These are phyloP conservation scores for Suhomyces guaymorum DNA, from an alignment of 1,139 yeast species.

Conservation along the genomic window DNA sequence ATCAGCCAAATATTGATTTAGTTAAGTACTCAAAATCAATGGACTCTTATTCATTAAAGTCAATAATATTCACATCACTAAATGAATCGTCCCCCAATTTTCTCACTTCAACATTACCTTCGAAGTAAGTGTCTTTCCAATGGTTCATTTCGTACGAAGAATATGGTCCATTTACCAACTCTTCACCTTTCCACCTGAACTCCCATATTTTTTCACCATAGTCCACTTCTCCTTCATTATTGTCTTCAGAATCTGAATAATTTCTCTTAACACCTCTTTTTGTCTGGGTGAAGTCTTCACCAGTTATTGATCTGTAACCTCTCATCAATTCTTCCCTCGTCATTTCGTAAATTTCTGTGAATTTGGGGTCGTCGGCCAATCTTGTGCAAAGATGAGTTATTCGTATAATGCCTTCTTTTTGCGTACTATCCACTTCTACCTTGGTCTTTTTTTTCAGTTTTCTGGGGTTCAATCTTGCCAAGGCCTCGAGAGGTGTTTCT, in stretches of 20 bases:
- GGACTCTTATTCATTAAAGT: slow-evolving; percentile 19
- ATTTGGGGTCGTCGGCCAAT: slow-evolving; percentile 41
- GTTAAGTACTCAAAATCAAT: no score
- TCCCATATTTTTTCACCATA: slow-evolving; percentile 53
- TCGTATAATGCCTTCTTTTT: slow-evolving; percentile 31
- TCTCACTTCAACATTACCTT: slow-evolving; percentile 48
- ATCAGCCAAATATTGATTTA: no score
- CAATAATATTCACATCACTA: slow-evolving; percentile 24
- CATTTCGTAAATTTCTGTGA: slow-evolving; percentile 52
- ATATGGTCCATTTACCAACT: slow-evolving; percentile 60
- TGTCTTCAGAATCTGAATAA: slow-evolving; percentile 5
- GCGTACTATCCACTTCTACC: slow-evolving; percentile 7
- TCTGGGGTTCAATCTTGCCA: slow-evolving; percentile 44
- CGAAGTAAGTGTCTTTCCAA: slow-evolving; percentile 62
- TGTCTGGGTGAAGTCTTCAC: slow-evolving; percentile 30
- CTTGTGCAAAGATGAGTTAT: slow-evolving; percentile 56
- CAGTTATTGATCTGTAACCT: slow-evolving; percentile 51
- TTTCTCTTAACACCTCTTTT: slow-evolving; percentile 12
- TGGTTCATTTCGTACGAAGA: slow-evolving; percentile 54
- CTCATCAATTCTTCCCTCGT: slow-evolving; percentile 63
- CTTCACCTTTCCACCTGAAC: slow-evolving; percentile 57
- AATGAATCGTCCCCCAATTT: slow-evolving; percentile 35
- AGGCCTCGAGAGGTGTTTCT: slow-evolving; percentile 65
- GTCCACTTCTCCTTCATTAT: slow-evolving; percentile 17
- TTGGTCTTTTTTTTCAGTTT: slow-evolving; percentile 21